Evolutionary conservation across 148 eudicot species (phyloP).

Genomic region (Amaranthus cruentus): DNA sequence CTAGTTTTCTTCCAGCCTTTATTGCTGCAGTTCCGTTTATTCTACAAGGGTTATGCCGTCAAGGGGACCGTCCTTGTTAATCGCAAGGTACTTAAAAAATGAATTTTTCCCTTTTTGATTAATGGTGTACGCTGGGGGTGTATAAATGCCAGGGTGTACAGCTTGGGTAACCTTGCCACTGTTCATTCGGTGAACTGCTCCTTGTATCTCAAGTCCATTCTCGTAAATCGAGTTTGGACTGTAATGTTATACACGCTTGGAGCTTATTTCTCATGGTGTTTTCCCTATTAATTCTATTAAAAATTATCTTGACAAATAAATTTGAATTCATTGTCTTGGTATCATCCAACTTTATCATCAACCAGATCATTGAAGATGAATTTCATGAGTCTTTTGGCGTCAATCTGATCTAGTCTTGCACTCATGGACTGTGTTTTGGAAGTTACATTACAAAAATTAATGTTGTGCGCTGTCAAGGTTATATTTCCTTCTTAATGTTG

Average conservation of each 20-base stretch:
- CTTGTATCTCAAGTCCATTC: neutral
- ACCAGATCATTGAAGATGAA: too few relatives aligned
- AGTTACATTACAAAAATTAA: neutral
- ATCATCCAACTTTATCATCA: neutral
- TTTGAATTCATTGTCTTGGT: neutral
- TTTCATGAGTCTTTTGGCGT: neutral
- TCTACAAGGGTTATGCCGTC: constrained; percentile 51
- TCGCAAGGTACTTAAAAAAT: constrained; percentile 31
- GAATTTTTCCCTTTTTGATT: neutral
- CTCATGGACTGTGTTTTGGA: neutral
- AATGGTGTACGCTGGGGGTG: too few relatives aligned
- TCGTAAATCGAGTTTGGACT: neutral
- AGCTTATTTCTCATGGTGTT: neutral
- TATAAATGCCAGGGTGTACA: too few relatives aligned
- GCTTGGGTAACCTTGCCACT: neutral
- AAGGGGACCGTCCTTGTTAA: constrained; percentile 69
- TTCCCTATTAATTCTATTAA: neutral
- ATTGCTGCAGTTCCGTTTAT: constrained; percentile 57
- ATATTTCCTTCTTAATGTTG: neutral
- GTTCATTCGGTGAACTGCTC: neutral
- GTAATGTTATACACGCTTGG: neutral
- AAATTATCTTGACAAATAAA: neutral
- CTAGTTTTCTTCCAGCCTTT: constrained; percentile 37
- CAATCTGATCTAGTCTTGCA: neutral
- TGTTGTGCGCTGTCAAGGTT: too few relatives aligned